Evolutionary conservation across 1,284 basidiomycete genomes (phyloP).

Genomic region (Wolfiporia cocos): DNA sequence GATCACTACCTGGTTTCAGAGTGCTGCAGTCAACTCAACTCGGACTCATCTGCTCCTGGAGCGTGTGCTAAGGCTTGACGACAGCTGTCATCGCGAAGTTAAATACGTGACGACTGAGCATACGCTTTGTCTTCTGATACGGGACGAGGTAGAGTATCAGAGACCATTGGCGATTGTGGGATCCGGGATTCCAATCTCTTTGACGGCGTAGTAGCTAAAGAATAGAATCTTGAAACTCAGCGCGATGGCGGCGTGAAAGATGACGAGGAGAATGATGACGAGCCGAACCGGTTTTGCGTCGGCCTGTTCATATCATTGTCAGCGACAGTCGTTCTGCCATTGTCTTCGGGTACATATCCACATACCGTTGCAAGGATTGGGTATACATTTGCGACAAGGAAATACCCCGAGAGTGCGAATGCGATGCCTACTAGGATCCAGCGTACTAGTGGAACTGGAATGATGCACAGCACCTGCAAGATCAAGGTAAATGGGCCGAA

Average conservation of each 20-base stretch:
- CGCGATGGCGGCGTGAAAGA: conserved; percentile 70
- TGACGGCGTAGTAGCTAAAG: conserved; percentile 75
- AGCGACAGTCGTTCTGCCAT: too few species aligned
- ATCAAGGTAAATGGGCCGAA: background rate
- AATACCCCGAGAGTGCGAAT: conserved; percentile 75
- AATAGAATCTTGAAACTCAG: conserved; percentile 83
- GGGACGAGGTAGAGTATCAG: too few species aligned
- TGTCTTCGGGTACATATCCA: conserved; percentile 17
- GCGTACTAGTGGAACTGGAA: conserved; percentile 71
- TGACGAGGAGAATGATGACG: conserved; percentile 66
- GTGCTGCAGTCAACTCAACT: too few species aligned
- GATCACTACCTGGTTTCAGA: too few species aligned
- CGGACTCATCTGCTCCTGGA: too few species aligned
- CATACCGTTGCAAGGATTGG: conserved; percentile 82
- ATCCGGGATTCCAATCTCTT: conserved; percentile 41
- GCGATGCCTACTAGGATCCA: conserved; percentile 75
- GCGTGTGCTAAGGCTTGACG: too few species aligned
- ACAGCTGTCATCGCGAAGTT: too few species aligned
- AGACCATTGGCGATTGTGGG: too few species aligned
- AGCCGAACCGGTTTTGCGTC: conserved; percentile 82
- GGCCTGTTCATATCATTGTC: too few species aligned
- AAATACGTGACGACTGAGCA: too few species aligned
- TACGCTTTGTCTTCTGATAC: too few species aligned
- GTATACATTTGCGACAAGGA: conserved; percentile 81
- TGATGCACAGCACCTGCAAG: conserved; percentile 71